A percentile compares a stretch with the other conserved stretches of the same genome.
These are phyloP conservation scores for Cyberlindnera mycetangii DNA, from an alignment of 805 yeast species.

Conservation along the genomic window DNA sequence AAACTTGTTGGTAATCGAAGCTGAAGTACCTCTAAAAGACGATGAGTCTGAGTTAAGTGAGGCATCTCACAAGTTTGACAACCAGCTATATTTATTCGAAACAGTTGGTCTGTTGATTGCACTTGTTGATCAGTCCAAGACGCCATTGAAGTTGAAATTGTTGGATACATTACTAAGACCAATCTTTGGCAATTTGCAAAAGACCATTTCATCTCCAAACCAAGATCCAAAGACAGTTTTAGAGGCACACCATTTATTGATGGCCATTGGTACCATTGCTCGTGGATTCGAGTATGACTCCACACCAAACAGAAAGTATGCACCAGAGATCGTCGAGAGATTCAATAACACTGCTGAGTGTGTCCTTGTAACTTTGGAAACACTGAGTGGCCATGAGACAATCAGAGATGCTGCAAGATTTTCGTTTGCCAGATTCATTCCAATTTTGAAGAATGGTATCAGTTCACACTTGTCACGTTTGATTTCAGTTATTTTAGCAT, in stretches of 20 bases:
- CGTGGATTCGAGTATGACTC: constrained; percentile 62
- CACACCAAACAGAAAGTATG: constrained; percentile 31
- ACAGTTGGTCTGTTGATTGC: constrained; percentile 76
- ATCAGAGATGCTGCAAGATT: constrained; percentile 86
- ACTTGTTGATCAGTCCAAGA: constrained; percentile 43
- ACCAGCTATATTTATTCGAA: constrained; percentile 82
- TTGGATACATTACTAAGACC: constrained; percentile 73
- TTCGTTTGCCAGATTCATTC: constrained; percentile 82
- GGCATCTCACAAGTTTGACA: constrained; percentile 58
- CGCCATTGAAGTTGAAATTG: constrained; percentile 38
- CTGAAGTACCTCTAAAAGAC: constrained; percentile 42
- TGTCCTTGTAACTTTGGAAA: constrained; percentile 78
- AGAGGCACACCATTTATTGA: constrained; percentile 81
- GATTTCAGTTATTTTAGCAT: constrained; percentile 59
- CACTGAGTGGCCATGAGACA: constrained; percentile 58
- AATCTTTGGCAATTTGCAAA: constrained; percentile 66
- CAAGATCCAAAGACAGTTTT: constrained; percentile 46
- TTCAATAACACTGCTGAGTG: constrained; percentile 76
- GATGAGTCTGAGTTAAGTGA: constrained; percentile 56
- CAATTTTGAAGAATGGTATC: constrained; percentile 56
- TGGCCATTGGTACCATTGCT: constrained; percentile 87
- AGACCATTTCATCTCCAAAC: constrained; percentile 47
- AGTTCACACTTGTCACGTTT: constrained; percentile 62
- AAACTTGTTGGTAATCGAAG: constrained; percentile 58
- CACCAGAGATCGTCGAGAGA: constrained; percentile 41